Conservation (phyloP, 1,139 yeast genomes). For the Magnusiomyces suaveolens region DNA sequence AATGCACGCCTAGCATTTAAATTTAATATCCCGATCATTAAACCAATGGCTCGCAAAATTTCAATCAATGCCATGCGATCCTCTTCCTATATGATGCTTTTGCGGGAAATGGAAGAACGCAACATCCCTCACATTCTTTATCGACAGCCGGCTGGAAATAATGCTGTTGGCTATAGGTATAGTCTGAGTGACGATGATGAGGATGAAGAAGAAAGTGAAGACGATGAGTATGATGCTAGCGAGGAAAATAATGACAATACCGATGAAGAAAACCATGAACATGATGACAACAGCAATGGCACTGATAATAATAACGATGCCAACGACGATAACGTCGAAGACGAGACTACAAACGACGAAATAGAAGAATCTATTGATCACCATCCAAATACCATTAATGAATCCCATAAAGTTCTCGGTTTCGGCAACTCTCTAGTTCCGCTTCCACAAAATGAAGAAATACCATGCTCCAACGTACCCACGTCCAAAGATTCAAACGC, state of each 20-base stretch:
- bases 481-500: too few species aligned
- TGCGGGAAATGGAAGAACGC: background rate
- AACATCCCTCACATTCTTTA: background rate
- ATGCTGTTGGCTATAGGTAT: background rate
- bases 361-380: too few species aligned
- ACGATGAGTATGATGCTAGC: background rate
- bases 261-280: background rate
- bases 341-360: too few species aligned
- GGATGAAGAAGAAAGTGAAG: background rate
- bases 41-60: background rate
- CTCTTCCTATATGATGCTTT: background rate
- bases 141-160: background rate
- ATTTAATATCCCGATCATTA: background rate
- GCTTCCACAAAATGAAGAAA: too few species aligned
- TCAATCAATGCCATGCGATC: background rate
- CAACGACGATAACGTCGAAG: too few species aligned
- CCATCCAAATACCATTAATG: too few species aligned
- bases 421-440: too few species aligned
- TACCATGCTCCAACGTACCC: too few species aligned
- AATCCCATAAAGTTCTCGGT: too few species aligned
- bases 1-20: background rate
- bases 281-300: background rate
- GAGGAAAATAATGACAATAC: background rate
- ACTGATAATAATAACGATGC: too few species aligned
- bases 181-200: background rate